These are phyloP conservation scores for Dicorynia guianensis DNA, from an alignment of 306 rosid genomes.

Conservation along the genomic window DNA sequence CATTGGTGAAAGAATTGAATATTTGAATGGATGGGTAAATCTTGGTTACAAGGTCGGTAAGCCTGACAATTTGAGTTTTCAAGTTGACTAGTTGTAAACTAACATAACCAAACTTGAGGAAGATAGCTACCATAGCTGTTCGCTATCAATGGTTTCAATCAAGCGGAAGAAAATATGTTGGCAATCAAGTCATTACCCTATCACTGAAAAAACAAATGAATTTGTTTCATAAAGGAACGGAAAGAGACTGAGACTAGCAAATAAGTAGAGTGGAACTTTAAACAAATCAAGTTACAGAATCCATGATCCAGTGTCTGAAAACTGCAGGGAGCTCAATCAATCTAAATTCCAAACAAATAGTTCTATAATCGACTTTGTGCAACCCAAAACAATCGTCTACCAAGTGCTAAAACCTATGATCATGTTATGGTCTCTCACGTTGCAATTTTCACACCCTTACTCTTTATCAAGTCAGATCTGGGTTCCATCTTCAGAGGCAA, in stretches of 20 bases:
- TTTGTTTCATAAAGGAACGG: slow-evolving; percentile 1
- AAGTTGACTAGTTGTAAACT: too few relatives aligned
- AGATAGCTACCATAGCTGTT: too few relatives aligned
- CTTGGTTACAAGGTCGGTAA: too few relatives aligned
- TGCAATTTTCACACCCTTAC: slow-evolving; percentile 57
- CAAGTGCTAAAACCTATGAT: slow-evolving; percentile 11
- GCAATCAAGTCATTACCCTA: background rate
- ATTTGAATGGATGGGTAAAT: too few relatives aligned
- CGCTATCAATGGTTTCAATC: background rate
- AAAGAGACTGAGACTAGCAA: slow-evolving; percentile 7
- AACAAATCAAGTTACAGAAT: slow-evolving; percentile 37
- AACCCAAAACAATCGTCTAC: slow-evolving; percentile 38
- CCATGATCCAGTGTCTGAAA: slow-evolving; percentile 22
- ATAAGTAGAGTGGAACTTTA: slow-evolving; percentile 29
- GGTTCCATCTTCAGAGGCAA: slow-evolving; percentile 86
- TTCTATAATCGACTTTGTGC: slow-evolving; percentile 34
- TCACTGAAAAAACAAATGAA: slow-evolving; percentile 28
- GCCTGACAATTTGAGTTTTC: too few relatives aligned
- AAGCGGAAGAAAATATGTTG: background rate
- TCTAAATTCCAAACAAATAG: slow-evolving; percentile 35
- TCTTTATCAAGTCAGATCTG: slow-evolving; percentile 57
- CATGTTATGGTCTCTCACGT: slow-evolving; percentile 36
- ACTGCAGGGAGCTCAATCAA: slow-evolving; percentile 33
- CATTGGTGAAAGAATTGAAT: too few relatives aligned
- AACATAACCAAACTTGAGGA: too few relatives aligned